Conservation (phyloP, 176 grass and related monocot species). For the Otatea glauca region DNA sequence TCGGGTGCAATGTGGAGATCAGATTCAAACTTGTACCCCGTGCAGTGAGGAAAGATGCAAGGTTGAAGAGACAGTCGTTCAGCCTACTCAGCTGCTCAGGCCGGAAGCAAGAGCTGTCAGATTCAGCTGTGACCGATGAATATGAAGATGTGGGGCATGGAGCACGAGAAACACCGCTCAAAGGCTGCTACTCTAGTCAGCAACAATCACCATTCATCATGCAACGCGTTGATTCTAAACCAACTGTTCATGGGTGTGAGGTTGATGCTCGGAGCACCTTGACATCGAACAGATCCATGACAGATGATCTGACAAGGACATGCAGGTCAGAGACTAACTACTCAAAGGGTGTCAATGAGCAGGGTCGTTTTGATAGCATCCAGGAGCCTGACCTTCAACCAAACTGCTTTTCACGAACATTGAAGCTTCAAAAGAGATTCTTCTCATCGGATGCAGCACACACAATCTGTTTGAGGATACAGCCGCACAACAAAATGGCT, state of each 20-base stretch:
- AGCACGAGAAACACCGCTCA: constrained; percentile 62
- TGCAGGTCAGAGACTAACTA: constrained; percentile 62
- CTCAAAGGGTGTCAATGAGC: constrained; percentile 68
- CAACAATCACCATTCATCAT: constrained; percentile 54
- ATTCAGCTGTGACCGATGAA: constrained; percentile 67
- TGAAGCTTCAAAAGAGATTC: constrained; percentile 80
- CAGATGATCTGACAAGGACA: constrained; percentile 62
- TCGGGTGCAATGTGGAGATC: constrained; percentile 85
- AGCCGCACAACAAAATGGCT: constrained; percentile 78
- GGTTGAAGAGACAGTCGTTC: constrained; percentile 81
- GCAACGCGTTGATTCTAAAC: constrained; percentile 50
- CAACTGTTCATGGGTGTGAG: constrained; percentile 55
- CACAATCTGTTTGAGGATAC: constrained; percentile 79
- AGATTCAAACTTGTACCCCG: constrained; percentile 71
- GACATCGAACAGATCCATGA: constrained; percentile 71
- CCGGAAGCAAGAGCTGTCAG: constrained; percentile 81
- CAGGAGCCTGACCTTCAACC: constrained; percentile 79
- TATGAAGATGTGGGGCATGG: constrained; percentile 52
- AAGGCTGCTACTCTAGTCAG: constrained; percentile 71
- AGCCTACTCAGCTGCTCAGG: constrained; percentile 91
- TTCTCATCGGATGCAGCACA: constrained; percentile 68
- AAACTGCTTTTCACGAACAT: constrained; percentile 80
- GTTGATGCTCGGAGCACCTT: constrained; percentile 63
- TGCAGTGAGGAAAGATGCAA: constrained; percentile 56
- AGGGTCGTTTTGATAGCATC: constrained; percentile 56